phyloP scores from a whole-genome alignment of 331 rosid genomes.

The Acacia concinna region DNA sequence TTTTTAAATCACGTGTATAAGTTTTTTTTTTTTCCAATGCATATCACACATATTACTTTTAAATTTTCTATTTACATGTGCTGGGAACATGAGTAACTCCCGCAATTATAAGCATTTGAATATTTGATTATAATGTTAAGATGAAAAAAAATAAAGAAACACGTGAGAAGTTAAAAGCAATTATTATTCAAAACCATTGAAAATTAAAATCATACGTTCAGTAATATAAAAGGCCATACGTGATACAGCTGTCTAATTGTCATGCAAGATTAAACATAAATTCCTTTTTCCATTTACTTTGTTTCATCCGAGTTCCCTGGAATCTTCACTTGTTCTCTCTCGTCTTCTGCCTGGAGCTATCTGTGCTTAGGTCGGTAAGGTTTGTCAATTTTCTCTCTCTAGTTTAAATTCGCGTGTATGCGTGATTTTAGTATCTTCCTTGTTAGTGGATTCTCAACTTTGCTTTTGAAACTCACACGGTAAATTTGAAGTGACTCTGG shows the following conservation, averaged over 20 bases:
- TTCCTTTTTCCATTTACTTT: not conserved
- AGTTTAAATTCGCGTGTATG: not conserved
- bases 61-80: no score
- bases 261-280: not conserved
- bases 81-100: not conserved
- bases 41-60: no score
- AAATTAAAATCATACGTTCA: no score
- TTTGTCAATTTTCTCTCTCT: not conserved
- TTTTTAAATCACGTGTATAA: no score
- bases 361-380: slow-evolving; percentile 22
- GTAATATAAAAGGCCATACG: no score
- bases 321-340: not conserved
- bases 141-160: not conserved
- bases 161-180: not conserved
- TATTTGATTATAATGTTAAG: not conserved
- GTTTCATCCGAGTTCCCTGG: not conserved
- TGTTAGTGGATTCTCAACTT: not conserved
- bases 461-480: not conserved
- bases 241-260: not conserved
- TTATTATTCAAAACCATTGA: not conserved
- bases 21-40: no score
- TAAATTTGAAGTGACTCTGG: not conserved
- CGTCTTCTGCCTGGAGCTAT: not conserved
- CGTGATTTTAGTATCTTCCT: slow-evolving; percentile 21
- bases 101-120: not conserved